Evolutionary conservation across 768 basidiomycete species (phyloP).

Genomic region (Aureoboletus auriporus): DNA sequence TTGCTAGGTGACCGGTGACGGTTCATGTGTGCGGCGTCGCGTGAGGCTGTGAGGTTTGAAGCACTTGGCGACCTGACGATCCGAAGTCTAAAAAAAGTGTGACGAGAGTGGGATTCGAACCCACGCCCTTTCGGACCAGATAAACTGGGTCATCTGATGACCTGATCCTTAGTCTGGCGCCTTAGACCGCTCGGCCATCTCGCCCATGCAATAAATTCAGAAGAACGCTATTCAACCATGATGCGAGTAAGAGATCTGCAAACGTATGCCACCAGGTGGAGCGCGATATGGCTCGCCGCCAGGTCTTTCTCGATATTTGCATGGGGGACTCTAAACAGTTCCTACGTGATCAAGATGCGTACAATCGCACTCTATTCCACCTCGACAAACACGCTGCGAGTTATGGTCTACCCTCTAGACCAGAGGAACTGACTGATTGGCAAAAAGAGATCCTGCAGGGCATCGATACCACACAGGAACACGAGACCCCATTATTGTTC

Average conservation of each 20-base stretch:
- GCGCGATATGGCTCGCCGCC: conserved; percentile 3
- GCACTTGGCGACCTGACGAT: no score
- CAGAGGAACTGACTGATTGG: conserved; percentile 39
- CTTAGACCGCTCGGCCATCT: conserved; percentile 63
- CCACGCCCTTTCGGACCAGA: conserved; percentile 40
- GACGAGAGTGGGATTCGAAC: conserved; percentile 40
- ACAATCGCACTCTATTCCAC: conserved; percentile 31
- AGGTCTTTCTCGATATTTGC: conserved; percentile 39
- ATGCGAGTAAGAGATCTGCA: no score
- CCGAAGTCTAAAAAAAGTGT: background rate
- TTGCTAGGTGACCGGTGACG: no score
- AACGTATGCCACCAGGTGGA: no score
- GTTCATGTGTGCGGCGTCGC: no score
- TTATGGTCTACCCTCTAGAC: conserved; percentile 39
- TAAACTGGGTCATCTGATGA: conserved; percentile 25
- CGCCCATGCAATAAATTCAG: background rate
- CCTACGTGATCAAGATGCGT: conserved; percentile 22
- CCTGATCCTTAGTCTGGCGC: conserved; percentile 54
- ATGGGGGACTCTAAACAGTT: conserved; percentile 35
- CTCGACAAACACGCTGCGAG: conserved; percentile 36
- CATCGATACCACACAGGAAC: conserved; percentile 33
- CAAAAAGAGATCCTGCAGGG: conserved; percentile 44
- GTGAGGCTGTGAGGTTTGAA: no score
- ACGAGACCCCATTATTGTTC: conserved; percentile 29
- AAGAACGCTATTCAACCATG: no score